Base-by-base conservation (phyloP, 306 rosid species). In the Dryas alaskensis region DNA sequence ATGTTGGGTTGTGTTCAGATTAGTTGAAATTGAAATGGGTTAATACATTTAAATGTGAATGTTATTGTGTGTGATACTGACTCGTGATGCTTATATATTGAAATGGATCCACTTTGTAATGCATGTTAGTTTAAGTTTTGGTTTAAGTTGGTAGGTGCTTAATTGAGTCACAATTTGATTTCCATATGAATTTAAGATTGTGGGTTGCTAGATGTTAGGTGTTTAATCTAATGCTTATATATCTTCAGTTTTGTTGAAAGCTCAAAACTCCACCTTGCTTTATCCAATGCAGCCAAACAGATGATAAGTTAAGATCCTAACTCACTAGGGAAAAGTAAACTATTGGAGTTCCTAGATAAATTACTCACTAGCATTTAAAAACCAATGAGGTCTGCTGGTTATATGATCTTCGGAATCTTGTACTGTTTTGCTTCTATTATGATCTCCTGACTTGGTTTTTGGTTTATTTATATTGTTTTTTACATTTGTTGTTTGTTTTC, bases 1-100 rank as follows among this genome's bases (percentile, higher is more conserved):
- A 63, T 40, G 27, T 22, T 65, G 64, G 47, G 69, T 64, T 42
- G 7, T 47, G 55, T 50, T 75, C 25, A 40, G 60, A 68, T 73
- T 70, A 40, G 73, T 45, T 47, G 16, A 10, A 53, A 53, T 65
- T 25, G 57, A 58, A 45, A 31, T 66, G 42, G 44, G 2, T 49
- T 42, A 51, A 14, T 67, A 11, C 13, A 11, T 48, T 52, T 49
- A 48, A 40, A 8, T 13, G 5, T 6, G 13, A 9, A 62, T n/a
- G 5, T 42, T 12, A 14, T 62, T 4, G 10, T 31, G 62, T 58
- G 48, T 62, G 46, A 14, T 42, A 22, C n/a, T 17, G 7, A 39
- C 3, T 69, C 43, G 1, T 73, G 60, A 49, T 50, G 37, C 3
- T 61, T 61, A 9, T 50, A 42, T 37, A 39, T 13, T 47, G 44